Evolutionary conservation across 129 eudicot genomes (phyloP).

Genomic region (Helichrysum umbraculigerum): DNA sequence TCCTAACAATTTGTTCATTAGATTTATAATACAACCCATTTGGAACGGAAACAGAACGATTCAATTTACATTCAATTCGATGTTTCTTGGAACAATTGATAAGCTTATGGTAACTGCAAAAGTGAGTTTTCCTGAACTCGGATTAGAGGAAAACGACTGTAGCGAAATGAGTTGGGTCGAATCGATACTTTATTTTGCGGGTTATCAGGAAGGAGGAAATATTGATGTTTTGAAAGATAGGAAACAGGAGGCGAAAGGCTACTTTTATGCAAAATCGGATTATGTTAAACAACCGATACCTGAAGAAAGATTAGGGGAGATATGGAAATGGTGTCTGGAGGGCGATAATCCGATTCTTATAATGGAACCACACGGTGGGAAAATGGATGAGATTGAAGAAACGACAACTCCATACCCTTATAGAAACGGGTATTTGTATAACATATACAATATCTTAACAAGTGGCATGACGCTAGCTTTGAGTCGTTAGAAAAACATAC

Average conservation of each 20-base stretch:
- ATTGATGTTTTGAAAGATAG: slow-evolving; percentile 7
- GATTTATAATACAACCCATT: neutral
- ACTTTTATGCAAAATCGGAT: slow-evolving; percentile 9
- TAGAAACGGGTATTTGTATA: slow-evolving; percentile 17
- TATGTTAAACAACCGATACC: slow-evolving; percentile 7
- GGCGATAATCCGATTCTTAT: slow-evolving; percentile 4
- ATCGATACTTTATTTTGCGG: neutral
- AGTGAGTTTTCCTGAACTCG: slow-evolving; percentile 10
- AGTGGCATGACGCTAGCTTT: neutral
- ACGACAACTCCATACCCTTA: neutral
- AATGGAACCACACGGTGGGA: slow-evolving; percentile 20
- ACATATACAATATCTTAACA: slow-evolving; percentile 8
- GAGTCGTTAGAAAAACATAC: slow-evolving; percentile 9
- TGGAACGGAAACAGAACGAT: neutral
- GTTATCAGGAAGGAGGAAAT: neutral
- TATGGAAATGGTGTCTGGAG: slow-evolving; percentile 19
- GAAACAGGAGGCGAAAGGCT: neutral
- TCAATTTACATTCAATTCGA: neutral
- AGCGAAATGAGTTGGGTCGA: slow-evolving; percentile 9
- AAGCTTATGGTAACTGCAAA: neutral
- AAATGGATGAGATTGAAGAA: slow-evolving; percentile 12
- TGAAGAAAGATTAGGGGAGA: neutral
- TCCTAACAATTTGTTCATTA: neutral
- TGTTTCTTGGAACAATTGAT: slow-evolving; percentile 3
- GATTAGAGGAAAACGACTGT: neutral